Conservation (phyloP, 495 filamentous ascomycete genomes). For the Apiosordaria backusii region DNA sequence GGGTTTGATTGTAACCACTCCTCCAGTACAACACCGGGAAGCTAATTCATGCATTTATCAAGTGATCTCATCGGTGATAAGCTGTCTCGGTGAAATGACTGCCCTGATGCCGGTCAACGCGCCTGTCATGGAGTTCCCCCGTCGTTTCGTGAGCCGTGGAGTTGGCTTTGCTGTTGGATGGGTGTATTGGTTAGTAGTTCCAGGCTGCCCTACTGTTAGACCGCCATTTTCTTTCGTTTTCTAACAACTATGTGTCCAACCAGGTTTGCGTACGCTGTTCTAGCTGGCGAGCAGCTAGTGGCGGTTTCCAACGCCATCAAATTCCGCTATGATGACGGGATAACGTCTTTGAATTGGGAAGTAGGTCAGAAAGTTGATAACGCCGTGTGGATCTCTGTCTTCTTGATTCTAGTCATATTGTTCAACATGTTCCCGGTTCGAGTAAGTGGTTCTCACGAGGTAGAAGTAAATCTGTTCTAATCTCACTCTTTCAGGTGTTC, state of each 20-base stretch:
- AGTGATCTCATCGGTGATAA: conserved; percentile 50
- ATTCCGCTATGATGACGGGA: conserved; percentile 44
- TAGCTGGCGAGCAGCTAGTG: conserved; percentile 42
- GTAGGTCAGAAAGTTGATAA: conserved; percentile 35
- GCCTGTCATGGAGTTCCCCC: conserved; percentile 48
- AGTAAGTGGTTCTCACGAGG: conserved; percentile 18
- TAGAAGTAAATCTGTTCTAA: not conserved
- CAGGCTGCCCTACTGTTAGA: not conserved
- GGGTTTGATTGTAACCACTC: not conserved
- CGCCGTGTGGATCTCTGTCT: conserved; percentile 43
- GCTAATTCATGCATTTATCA: not conserved
- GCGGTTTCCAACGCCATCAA: conserved; percentile 44
- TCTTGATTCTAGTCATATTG: conserved; percentile 36
- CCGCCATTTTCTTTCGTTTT: not conserved
- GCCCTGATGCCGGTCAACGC: conserved; percentile 50
- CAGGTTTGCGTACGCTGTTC: conserved; percentile 45
- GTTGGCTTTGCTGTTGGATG: conserved; percentile 53
- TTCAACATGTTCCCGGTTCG: conserved; percentile 48
- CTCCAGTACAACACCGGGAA: not conserved
- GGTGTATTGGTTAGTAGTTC: conserved; percentile 48
- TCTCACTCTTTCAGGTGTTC: conserved; percentile 33
- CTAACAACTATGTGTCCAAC: not conserved
- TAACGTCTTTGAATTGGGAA: conserved; percentile 38
- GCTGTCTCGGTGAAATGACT: conserved; percentile 52
- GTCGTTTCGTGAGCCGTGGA: conserved; percentile 45